Base-by-base conservation (phyloP, 176 grass and related monocot genomes). In the Bromus sterilis region DNA sequence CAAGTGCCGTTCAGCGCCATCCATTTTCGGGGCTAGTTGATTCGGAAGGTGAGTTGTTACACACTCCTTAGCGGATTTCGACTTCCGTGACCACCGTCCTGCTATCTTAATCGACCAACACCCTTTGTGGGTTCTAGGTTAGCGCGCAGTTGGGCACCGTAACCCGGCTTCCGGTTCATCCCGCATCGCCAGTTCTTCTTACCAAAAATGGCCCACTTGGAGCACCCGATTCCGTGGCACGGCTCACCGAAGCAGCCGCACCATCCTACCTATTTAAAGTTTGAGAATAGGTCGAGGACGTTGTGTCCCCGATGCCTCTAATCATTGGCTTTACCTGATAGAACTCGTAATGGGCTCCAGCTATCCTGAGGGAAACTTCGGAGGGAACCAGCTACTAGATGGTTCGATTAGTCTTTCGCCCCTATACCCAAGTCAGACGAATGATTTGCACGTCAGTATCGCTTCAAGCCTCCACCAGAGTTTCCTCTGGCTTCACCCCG, bases 301-400 rank as follows among this genome's bases (percentile, higher is more conserved):
- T 90, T 93, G 85, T n/a, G n/a, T n/a, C 91, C 91, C 82, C 85
- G 61, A 94, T 90, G 85, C 88, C 91, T 91, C 88, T 90, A 94
- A 86, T 94, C 85, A 94, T 94, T 94, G 74, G 88, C 91, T 94
- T 94, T 90, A 94, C 85, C 85, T 24, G 84, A 93, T 90, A 90
- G 78, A 93, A 93, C 84, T 90, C 83, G 55, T 86, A 23, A 39
- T 64, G 81, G 75, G 89, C 89, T 82, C 87, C 69, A 84, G 80
- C 90, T 89, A 92, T 92, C 87, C 90, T 81, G 83, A 89, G 90
- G 86, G 86, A 89, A 92, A 92, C 86, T 80, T 92, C 83, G 68
- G 80, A 87, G 84, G 84, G 84, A 90, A 90, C 83, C 44, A 90
- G 78, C 88, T 90, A 90, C 83, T 86, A 90, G 88, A 90, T 90